These are phyloP conservation scores for Polygonum aviculare DNA, from an alignment of 148 eudicot genomes.

Conservation along the genomic window DNA sequence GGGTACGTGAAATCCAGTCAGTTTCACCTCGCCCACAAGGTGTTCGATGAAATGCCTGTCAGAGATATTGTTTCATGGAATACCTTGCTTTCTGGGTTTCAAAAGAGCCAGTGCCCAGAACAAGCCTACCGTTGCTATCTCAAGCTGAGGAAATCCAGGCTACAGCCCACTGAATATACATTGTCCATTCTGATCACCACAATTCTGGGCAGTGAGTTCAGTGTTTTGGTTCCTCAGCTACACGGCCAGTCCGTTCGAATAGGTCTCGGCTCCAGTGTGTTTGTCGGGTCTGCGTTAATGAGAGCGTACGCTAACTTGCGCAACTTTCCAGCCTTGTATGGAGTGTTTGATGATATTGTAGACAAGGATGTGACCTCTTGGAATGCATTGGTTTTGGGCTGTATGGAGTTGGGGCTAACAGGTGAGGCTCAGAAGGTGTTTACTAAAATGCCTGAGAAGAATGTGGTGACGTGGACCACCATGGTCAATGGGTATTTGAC, in stretches of 20 bases:
- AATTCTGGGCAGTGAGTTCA: slow-evolving; percentile 20
- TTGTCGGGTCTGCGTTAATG: slow-evolving; percentile 63
- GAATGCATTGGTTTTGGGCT: slow-evolving; percentile 66
- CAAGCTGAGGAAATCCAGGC: slow-evolving; percentile 27
- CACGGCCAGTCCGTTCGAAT: slow-evolving; percentile 34
- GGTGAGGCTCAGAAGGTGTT: slow-evolving; percentile 47
- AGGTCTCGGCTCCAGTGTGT: slow-evolving; percentile 28
- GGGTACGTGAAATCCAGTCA: slow-evolving; percentile 29
- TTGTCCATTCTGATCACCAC: slow-evolving; percentile 44
- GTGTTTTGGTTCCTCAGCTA: slow-evolving; percentile 52
- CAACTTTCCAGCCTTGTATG: slow-evolving; percentile 21
- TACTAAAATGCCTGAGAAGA: slow-evolving; percentile 39
- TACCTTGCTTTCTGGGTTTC: slow-evolving; percentile 47
- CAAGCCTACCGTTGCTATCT: slow-evolving; percentile 23
- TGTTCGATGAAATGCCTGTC: slow-evolving; percentile 66
- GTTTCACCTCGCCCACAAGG: slow-evolving; percentile 30
- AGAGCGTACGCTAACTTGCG: slow-evolving; percentile 41
- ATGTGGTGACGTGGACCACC: slow-evolving; percentile 55
- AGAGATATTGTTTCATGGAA: slow-evolving; percentile 77
- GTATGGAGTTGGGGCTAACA: slow-evolving; percentile 52
- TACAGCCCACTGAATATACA: slow-evolving; percentile 44
- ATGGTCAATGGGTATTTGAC: slow-evolving; percentile 58
- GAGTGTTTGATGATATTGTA: slow-evolving; percentile 45
- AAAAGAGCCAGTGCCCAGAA: slow-evolving; percentile 17
- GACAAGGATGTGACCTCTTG: slow-evolving; percentile 36